Evolutionary conservation across 176 grass and related monocot genomes (phyloP), one percentile per base, ranked within the genome.

Genomic region (Phyllostachys edulis): DNA sequence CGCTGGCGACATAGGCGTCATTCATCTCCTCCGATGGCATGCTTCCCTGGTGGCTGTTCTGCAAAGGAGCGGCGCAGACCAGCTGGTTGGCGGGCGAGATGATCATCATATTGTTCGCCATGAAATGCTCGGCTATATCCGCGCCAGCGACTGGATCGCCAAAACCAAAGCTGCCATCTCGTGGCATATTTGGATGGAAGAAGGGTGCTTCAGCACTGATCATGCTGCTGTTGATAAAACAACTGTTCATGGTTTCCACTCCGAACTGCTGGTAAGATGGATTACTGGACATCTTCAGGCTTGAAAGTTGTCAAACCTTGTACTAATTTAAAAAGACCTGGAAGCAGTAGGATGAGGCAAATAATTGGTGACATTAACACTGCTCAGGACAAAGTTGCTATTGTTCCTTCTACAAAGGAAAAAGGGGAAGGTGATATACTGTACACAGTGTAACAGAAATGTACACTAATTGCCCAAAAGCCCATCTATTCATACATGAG

Each of bases 21-120:
- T 71, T 66, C 71, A 77, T 62, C 59, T 78, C 82, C 51, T 82
- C 77, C 64, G 77, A 63, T 15, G 63, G 73, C 85, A 85, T 57
- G 67, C 84, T 72, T 38, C 41, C 70, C 14, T 12, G 38, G 57
- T 71, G 67, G 82, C 78, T 83, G 80, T 82, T 81, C 46, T 73
- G 89, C 67, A 37, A 49, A 39, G 77, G 69, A 14, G 62, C 67
- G 69, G 87, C 76, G 47, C 76, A 80, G 27, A 77, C 77, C 13
- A 89, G 75, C 91, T 85, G 73, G 78, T 83, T 90, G 36, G 87
- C 89, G 76, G 75, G 40, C 39, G 88, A 86, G 70, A 76, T 36
- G 64, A 83, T 7, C 59, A 82, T 76, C n/a, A 87, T 60, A 21
- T 23, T 68, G 41, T 37, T 82, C 38, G 49, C 70, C 69, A 29